A percentile compares a stretch with the other conserved stretches of the same genome.
Evolutionary conservation across 371 early-diverging fungal species (phyloP).

Genomic region (Saksenaea oblongispora): DNA sequence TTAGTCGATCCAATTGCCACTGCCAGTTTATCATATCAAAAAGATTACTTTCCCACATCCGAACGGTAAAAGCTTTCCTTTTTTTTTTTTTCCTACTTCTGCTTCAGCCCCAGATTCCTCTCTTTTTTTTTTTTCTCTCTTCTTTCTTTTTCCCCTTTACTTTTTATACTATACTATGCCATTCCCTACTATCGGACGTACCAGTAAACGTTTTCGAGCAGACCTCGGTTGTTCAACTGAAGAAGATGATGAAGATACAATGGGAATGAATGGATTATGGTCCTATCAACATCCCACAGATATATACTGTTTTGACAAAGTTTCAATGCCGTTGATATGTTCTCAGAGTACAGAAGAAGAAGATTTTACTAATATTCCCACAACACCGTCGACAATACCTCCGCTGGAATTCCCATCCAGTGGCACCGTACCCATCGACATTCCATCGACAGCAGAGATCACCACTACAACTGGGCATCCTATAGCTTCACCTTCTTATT

Average conservation of each 20-base stretch:
- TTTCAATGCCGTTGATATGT: not conserved
- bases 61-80: not conserved
- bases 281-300: slow-evolving; percentile 4
- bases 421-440: slow-evolving; percentile 9
- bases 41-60: not conserved
- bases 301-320: not conserved
- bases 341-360: not conserved
- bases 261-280: not conserved
- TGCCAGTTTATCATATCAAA: not conserved
- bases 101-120: not conserved
- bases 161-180: slow-evolving; percentile 14
- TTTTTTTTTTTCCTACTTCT: slow-evolving; percentile 5
- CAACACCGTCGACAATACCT: slow-evolving; percentile 3
- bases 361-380: not conserved
- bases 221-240: not conserved
- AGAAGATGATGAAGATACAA: slow-evolving; percentile 5
- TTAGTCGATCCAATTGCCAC: not conserved
- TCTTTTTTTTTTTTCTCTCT: not conserved
- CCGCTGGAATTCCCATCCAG: slow-evolving; percentile 1
- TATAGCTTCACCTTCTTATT: not conserved
- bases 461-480: not conserved
- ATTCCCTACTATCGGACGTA: slow-evolving; percentile 14
- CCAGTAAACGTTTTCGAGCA: slow-evolving; percentile 18
- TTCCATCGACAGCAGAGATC: slow-evolving; percentile 4
- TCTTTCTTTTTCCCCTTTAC: slow-evolving; percentile 2